Conservation (phyloP, 345 rosid species). For the Populus pruinosa region DNA sequence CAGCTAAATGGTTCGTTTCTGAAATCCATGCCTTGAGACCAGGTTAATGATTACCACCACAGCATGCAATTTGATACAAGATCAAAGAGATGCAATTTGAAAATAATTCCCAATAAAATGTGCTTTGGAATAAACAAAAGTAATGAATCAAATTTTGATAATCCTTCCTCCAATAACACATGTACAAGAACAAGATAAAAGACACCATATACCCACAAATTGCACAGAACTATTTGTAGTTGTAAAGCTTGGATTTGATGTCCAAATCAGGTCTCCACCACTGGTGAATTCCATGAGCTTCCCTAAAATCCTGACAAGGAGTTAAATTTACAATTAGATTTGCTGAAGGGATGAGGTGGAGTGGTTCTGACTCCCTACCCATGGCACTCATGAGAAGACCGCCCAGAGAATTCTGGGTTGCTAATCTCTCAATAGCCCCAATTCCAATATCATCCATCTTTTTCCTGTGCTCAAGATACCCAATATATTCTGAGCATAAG, state of each 20-base stretch:
- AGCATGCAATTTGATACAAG: not conserved
- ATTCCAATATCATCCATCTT: conserved; percentile 83
- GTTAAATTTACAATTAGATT: conserved; percentile 45
- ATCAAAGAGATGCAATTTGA: not conserved
- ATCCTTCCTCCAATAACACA: not conserved
- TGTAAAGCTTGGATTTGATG: conserved; percentile 50
- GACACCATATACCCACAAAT: not conserved
- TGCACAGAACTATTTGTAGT: conserved; percentile 36
- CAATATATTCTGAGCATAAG: conserved; percentile 72
- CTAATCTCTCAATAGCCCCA: conserved; percentile 64
- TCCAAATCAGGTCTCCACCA: conserved; percentile 76
- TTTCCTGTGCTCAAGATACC: conserved; percentile 83
- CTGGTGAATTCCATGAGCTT: conserved; percentile 90
- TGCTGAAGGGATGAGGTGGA: conserved; percentile 78
- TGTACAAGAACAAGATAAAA: not conserved
- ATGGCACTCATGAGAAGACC: conserved; percentile 55
- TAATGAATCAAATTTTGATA: not conserved
- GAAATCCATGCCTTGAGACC: not conserved
- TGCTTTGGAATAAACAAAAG: too few species aligned
- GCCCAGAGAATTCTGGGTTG: conserved; percentile 65
- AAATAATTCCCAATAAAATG: not conserved
- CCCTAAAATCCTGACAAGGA: conserved; percentile 45
- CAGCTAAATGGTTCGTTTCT: not conserved
- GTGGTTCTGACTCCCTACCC: conserved; percentile 59
- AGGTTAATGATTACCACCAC: not conserved